A percentile compares a stretch with the other conserved stretches of the same genome.
Evolutionary conservation across 371 early-diverging fungal species (phyloP).

Genomic region (Apophysomyces elegans): DNA sequence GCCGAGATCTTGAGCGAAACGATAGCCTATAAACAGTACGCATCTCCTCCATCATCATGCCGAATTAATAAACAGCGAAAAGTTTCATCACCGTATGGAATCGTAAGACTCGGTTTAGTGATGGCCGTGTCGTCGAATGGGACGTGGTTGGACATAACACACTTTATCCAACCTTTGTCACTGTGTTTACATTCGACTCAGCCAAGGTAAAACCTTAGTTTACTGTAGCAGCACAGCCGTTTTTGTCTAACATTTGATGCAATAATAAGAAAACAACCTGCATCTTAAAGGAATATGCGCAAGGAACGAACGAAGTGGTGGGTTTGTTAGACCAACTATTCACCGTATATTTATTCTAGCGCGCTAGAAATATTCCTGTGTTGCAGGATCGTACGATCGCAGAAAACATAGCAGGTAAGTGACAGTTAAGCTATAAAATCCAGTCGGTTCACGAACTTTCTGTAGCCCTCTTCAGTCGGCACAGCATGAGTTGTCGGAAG

Average conservation of each 20-base stretch:
- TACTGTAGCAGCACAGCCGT: neutral
- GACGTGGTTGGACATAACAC: slow-evolving; percentile 61
- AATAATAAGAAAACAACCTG: slow-evolving; percentile 54
- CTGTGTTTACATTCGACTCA: slow-evolving; percentile 55
- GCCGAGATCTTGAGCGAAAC: slow-evolving; percentile 43
- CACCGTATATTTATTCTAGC: neutral
- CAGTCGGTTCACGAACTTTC: neutral
- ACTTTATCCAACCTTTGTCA: slow-evolving; percentile 51
- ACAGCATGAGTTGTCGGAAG: slow-evolving; percentile 67
- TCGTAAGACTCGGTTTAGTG: slow-evolving; percentile 55
- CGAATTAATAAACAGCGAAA: neutral
- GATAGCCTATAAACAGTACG: slow-evolving; percentile 44
- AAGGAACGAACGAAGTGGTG: slow-evolving; percentile 69
- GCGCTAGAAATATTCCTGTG: slow-evolving; percentile 59
- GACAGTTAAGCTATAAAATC: neutral
- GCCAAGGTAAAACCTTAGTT: slow-evolving; percentile 25
- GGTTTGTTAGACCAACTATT: slow-evolving; percentile 6
- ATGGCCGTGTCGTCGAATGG: slow-evolving; percentile 62
- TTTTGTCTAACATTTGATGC: neutral
- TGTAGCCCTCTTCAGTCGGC: slow-evolving; percentile 55
- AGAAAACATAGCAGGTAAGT: slow-evolving; percentile 55
- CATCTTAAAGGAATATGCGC: slow-evolving; percentile 64
- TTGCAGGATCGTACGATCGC: slow-evolving; percentile 61
- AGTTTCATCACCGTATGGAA: slow-evolving; percentile 63
- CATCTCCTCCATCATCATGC: neutral